Evolutionary conservation across 1,284 basidiomycete species (phyloP), one percentile per base, ranked within the genome.

Genomic region (Apiotrichum siamense): DNA sequence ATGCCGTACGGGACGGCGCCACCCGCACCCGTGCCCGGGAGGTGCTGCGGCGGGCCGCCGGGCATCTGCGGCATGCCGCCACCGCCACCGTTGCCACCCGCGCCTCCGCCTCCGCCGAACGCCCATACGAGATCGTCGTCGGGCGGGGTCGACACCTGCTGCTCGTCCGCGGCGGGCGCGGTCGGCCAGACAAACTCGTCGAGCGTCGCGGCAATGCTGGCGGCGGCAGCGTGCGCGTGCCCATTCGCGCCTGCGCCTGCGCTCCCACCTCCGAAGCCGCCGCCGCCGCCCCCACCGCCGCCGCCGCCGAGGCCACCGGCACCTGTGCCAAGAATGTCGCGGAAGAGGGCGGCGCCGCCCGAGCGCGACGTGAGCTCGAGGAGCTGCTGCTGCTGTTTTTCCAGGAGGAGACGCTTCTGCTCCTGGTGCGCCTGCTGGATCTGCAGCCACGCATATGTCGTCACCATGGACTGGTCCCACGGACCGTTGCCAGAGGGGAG

Each of bases 381-480:
- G 13, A 73, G 42, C 52, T 73, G 70, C 40, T 66, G 62, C 47
- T 69, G 55, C 49, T 73, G 70, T 32, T 61, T 62, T 27, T 71
- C 66, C 10, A 73, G 58, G 5, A 73, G 52, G 1, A 59, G 47
- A 9, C 69, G 55, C 38, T 71, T 69, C 59, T 71, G 69, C 18
- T 65, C 59, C 47, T 70, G 69, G 47, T 73, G 70, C 35, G 68
- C 67, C 47, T 73, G 68, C 47, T 71, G 69, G 26, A 73, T 61
- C 48, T 71, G 70, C 20, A 68, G 66, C 58, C 70, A 69, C 32
- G 70, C 69, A 43, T 69, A 70, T 32, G 64, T 63, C 13, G 69
- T 62, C 5, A 73, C 39, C 24, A 67, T 50, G 12, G 55, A 44
- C 35, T 55, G 55, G 49, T 69, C 65, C 67, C 70, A 70, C 21